These are phyloP conservation scores for Withania somnifera DNA, from an alignment of 305 asterid genomes.

Conservation along the genomic window DNA sequence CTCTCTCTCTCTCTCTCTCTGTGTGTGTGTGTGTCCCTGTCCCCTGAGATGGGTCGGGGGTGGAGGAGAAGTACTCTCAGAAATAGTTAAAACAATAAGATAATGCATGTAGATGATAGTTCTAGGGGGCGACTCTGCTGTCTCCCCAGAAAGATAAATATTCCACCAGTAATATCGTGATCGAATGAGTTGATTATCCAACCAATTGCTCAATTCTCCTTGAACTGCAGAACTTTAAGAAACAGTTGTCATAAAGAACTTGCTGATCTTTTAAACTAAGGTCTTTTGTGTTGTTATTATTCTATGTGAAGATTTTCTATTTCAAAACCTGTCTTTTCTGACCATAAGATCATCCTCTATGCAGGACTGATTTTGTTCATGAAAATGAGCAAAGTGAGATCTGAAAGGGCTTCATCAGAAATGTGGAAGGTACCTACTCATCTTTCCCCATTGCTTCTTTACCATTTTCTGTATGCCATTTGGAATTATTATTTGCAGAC, in stretches of 20 bases:
- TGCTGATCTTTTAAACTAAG: background rate
- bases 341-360: slow-evolving; percentile 3
- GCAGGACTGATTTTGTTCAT: slow-evolving; percentile 72
- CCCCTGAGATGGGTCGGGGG: background rate
- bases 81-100: background rate
- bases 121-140: background rate
- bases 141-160: background rate
- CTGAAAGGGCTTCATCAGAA: slow-evolving; percentile 75
- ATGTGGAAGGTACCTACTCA: slow-evolving; percentile 64
- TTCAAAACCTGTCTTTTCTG: background rate
- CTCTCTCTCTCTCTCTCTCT: too few species aligned
- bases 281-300: background rate
- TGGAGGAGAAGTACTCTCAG: background rate
- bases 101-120: too few species aligned
- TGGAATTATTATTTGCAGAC: background rate
- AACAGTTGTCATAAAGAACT: background rate
- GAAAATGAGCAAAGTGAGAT: slow-evolving; percentile 93
- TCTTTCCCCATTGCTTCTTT: background rate
- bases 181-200: background rate
- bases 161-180: background rate
- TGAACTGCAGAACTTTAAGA: background rate
- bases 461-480: background rate
- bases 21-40: background rate
- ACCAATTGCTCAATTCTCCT: background rate
- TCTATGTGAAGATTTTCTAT: background rate